Conservation (phyloP, 2,329 filamentous ascomycete species). For the Tolypocladium nubicola region DNA sequence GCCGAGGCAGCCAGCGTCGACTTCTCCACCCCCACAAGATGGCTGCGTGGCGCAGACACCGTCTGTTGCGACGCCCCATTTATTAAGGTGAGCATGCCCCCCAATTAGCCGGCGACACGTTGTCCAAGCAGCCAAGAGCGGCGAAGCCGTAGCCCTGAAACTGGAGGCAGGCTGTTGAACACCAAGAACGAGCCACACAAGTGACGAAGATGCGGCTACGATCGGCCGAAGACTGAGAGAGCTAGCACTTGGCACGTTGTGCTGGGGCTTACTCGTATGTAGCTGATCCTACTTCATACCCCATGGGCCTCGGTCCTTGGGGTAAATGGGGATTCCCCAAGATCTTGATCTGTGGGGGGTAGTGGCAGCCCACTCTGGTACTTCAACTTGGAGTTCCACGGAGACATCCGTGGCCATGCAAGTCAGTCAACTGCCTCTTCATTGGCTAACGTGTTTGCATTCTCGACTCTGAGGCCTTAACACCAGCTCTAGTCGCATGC, state of each 20-base stretch:
- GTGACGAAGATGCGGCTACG: not conserved
- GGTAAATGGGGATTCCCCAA: no score
- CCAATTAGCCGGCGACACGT: no score
- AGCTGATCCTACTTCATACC: no score
- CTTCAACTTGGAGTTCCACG: no score
- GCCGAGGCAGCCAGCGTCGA: not conserved
- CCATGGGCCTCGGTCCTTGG: not conserved
- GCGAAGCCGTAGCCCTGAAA: not conserved
- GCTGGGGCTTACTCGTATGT: not conserved
- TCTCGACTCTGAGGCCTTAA: no score
- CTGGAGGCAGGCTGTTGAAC: not conserved
- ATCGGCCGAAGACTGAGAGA: not conserved
- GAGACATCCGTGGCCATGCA: no score
- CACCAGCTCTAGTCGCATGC: no score
- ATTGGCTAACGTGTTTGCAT: no score
- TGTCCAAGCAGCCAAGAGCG: not conserved
- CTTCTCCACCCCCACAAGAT: not conserved
- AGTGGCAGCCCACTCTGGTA: no score
- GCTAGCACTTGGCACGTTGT: not conserved
- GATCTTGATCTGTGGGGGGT: no score
- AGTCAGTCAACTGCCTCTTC: no score
- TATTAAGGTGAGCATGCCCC: not conserved
- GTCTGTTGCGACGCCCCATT: not conserved
- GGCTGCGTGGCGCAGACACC: not conserved
- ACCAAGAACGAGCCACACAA: not conserved